Conservation (phyloP, 495 filamentous ascomycete species). For the Talaromyces liani region DNA sequence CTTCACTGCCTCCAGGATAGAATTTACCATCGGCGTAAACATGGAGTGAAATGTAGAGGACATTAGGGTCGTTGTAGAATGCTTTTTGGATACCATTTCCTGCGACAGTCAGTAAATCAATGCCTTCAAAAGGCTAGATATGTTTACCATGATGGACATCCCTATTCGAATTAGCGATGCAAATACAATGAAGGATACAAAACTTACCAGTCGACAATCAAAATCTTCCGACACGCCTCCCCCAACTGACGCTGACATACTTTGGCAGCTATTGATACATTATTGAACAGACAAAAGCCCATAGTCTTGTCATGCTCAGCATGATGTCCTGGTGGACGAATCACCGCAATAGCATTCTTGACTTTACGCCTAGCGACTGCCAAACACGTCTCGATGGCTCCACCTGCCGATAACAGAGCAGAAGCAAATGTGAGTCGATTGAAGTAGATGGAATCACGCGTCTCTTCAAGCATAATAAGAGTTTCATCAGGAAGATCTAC, state of each 20-base stretch:
- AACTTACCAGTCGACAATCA: conserved; percentile 94
- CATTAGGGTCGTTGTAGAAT: conserved; percentile 89
- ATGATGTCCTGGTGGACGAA: conserved; percentile 92
- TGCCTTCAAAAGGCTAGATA: not conserved
- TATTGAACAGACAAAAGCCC: conserved; percentile 97
- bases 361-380: conserved; percentile 70
- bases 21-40: conserved; percentile 75
- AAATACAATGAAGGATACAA: not conserved
- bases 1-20: conserved; percentile 74
- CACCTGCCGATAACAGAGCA: conserved; percentile 78
- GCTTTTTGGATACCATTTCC: conserved; percentile 97
- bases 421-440: conserved; percentile 74
- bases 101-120: conserved; percentile 19
- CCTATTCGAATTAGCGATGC: conserved; percentile 23
- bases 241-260: conserved; percentile 73
- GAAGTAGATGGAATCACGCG: conserved; percentile 83
- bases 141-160: conserved; percentile 56
- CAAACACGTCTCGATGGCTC: conserved; percentile 89
- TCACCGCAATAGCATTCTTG: conserved; percentile 91
- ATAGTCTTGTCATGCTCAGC: conserved; percentile 76
- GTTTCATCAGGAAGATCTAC: conserved; percentile 49
- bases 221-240: conserved; percentile 71
- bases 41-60: conserved; percentile 95
- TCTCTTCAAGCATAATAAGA: conserved; percentile 55
- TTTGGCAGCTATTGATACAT: conserved; percentile 82